Conservation (phyloP, 768 basidiomycete species). For the Suillus hirtellus region DNA sequence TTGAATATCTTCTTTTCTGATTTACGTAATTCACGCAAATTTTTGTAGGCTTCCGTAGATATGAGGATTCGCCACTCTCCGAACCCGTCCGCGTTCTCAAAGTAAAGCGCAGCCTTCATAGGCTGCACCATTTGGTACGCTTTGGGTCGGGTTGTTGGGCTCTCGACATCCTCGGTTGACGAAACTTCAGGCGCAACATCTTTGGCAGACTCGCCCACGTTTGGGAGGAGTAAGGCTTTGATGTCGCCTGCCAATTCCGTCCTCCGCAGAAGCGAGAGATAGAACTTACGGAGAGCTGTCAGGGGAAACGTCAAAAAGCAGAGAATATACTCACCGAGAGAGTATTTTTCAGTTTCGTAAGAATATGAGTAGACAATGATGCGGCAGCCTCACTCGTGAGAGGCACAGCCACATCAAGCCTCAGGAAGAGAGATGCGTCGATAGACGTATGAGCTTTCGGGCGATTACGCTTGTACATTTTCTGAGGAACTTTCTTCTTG, state of each 20-base stretch:
- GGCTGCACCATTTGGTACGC: conserved; percentile 53
- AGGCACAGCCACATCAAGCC: conserved; percentile 31
- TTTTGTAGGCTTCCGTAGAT: conserved; percentile 47
- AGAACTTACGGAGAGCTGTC: conserved; percentile 20
- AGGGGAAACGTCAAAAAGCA: not conserved
- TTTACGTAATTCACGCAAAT: conserved; percentile 48
- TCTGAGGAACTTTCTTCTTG: conserved; percentile 28
- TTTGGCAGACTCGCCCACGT: conserved; percentile 2
- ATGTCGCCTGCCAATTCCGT: conserved; percentile 15
- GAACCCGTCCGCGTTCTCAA: conserved; percentile 55
- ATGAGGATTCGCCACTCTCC: conserved; percentile 66
- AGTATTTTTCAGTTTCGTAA: conserved; percentile 25
- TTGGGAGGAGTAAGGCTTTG: conserved; percentile 9
- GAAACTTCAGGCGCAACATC: not conserved
- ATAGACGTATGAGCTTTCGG: conserved; percentile 16
- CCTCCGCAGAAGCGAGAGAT: conserved; percentile 22
- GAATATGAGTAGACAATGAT: conserved; percentile 18
- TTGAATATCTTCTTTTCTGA: conserved; percentile 47
- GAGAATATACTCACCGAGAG: conserved; percentile 29
- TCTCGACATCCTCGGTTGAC: conserved; percentile 5
- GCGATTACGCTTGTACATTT: conserved; percentile 23
- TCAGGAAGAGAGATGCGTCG: conserved; percentile 32
- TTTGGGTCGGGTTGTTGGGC: conserved; percentile 12
- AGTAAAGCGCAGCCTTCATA: conserved; percentile 60
- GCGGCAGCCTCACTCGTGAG: conserved; percentile 20